Conservation (phyloP, 805 yeast genomes). For the Ogataea kodamae region DNA sequence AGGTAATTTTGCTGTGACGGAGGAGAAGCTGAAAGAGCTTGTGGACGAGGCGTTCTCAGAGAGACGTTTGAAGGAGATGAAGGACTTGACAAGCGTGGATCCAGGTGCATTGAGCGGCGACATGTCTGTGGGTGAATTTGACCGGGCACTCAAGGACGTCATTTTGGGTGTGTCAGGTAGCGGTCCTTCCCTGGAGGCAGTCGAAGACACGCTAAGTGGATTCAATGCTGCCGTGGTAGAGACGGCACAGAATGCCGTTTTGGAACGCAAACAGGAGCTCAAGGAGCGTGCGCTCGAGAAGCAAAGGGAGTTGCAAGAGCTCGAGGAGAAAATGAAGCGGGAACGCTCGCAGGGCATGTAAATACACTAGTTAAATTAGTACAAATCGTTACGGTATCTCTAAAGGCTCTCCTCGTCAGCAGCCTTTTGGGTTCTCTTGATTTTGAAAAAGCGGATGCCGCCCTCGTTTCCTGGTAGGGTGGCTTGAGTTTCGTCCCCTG, state of each 20-base stretch:
- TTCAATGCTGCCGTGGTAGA: slow-evolving; percentile 23
- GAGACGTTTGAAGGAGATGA: slow-evolving; percentile 32
- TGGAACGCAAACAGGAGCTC: slow-evolving; percentile 20
- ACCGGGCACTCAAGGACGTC: slow-evolving; percentile 26
- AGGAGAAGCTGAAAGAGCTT: slow-evolving; percentile 55
- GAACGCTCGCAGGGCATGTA: slow-evolving; percentile 14
- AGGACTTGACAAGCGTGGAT: slow-evolving; percentile 17
- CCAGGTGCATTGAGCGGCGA: slow-evolving; percentile 23
- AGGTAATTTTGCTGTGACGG: slow-evolving; percentile 67
- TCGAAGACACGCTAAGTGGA: slow-evolving; percentile 31
- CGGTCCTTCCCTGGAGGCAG: slow-evolving; percentile 33
- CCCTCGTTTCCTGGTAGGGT: slow-evolving; percentile 38
- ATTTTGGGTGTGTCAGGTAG: slow-evolving; percentile 31
- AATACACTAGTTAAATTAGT: slow-evolving; percentile 1
- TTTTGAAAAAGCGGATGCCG: slow-evolving; percentile 76
- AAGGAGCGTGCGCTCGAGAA: slow-evolving; percentile 25
- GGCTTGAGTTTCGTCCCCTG: slow-evolving; percentile 26
- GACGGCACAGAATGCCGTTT: slow-evolving; percentile 24
- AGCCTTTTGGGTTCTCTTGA: slow-evolving; percentile 51
- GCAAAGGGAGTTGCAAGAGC: slow-evolving; percentile 21
- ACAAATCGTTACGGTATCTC: slow-evolving; percentile 2
- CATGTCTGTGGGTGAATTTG: slow-evolving; percentile 24
- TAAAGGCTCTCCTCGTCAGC: slow-evolving; percentile 37
- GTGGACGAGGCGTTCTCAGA: slow-evolving; percentile 52
- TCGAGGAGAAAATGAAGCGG: slow-evolving; percentile 22